Percentiles rank a stretch among this genome's conserved stretches.
These are phyloP conservation scores for Monosporascus sp. DNA, from an alignment of 2,329 filamentous ascomycete genomes.

Conservation along the genomic window DNA sequence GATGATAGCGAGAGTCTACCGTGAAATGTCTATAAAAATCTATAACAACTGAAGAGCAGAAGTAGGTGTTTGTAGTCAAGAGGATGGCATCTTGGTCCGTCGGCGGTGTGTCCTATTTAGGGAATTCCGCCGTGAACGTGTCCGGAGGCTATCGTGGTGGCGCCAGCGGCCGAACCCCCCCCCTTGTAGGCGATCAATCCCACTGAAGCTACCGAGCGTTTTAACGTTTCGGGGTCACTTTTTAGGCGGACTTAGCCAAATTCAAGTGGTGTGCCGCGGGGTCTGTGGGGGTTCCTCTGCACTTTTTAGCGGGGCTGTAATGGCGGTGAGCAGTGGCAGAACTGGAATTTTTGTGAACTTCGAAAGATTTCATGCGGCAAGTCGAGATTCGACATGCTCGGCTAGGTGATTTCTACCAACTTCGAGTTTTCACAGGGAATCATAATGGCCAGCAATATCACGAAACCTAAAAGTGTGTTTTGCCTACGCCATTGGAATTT, in stretches of 20 bases:
- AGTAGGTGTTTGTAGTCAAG: background rate
- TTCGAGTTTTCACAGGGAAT: conserved; percentile 1
- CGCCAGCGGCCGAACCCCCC: background rate
- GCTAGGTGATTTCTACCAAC: conserved; percentile 1
- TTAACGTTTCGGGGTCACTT: background rate
- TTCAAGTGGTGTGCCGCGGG: too few relatives aligned
- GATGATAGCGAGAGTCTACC: background rate
- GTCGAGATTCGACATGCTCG: too few relatives aligned
- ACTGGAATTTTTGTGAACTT: conserved; percentile 12
- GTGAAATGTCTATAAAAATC: background rate
- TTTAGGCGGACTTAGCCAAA: background rate
- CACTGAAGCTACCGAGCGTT: conserved; percentile 7
- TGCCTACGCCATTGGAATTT: background rate
- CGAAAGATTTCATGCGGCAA: conserved; percentile 16
- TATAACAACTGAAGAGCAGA: background rate
- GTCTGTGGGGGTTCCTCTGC: too few relatives aligned
- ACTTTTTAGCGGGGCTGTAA: background rate
- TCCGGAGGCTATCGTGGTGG: background rate
- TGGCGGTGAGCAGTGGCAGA: conserved; percentile 21
- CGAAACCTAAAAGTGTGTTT: conserved; percentile 26
- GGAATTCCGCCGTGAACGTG: conserved; percentile 8
- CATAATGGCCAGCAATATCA: conserved; percentile 26
- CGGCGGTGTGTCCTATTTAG: conserved; percentile 4
- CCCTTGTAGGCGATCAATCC: background rate
- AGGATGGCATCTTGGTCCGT: background rate